Conservation (phyloP, 148 eudicot genomes). For the Fagopyrum esculentum region DNA sequence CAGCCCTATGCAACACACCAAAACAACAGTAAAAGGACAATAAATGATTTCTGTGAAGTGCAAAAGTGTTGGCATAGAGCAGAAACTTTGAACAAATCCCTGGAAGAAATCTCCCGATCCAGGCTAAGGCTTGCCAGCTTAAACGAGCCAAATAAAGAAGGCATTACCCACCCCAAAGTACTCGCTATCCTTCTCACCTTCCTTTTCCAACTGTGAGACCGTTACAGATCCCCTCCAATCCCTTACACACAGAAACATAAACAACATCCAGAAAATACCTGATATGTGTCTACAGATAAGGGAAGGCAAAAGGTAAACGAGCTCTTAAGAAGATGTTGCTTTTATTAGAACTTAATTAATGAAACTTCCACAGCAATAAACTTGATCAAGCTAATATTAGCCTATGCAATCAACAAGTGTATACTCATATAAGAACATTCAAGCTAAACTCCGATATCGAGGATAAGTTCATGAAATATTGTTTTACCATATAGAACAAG, state of each 20-base stretch:
- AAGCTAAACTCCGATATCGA: background rate
- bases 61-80: background rate
- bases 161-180: constrained; percentile 5
- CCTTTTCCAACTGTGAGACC: background rate
- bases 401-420: background rate
- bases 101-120: background rate
- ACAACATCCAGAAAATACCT: background rate
- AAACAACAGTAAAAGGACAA: background rate
- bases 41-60: background rate
- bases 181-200: background rate
- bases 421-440: background rate
- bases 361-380: background rate
- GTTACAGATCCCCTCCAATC: background rate
- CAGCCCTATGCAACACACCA: background rate
- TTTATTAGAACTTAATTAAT: background rate
- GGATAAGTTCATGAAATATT: background rate
- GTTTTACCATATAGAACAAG: background rate
- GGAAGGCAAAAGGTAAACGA: background rate
- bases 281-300: background rate
- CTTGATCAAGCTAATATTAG: background rate
- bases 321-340: background rate
- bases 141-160: background rate
- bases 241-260: background rate
- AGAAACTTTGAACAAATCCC: background rate
- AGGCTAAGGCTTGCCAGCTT: constrained; percentile 3